A percentile compares a stretch with the other conserved stretches of the same genome.
phyloP scores from a whole-genome alignment of 352 stramenopile genomes.

The Phytophthora podocarpi region DNA sequence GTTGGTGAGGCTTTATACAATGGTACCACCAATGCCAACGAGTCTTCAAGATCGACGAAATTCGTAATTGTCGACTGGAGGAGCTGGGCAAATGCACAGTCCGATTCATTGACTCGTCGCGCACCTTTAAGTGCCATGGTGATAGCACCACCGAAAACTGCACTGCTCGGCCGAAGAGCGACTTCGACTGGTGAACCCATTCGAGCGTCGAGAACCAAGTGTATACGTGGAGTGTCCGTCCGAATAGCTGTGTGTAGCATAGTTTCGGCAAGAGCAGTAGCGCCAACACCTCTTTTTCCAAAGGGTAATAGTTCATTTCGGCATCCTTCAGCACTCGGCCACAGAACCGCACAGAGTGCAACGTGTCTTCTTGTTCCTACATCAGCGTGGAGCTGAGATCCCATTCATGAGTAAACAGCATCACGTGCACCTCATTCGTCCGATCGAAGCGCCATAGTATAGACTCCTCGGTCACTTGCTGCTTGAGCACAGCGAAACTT shows the following conservation, averaged over 20 bases:
- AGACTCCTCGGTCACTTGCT: slow-evolving; percentile 1
- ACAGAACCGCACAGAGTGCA: slow-evolving; percentile 18
- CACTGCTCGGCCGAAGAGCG: slow-evolving; percentile 5
- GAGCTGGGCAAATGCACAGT: slow-evolving; percentile 2
- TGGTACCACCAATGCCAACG: not conserved
- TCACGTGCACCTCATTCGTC: slow-evolving; percentile 2
- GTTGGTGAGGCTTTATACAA: not conserved
- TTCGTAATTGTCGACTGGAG: slow-evolving; percentile 8
- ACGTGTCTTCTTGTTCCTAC: slow-evolving; percentile 2
- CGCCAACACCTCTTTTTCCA: slow-evolving; percentile 22
- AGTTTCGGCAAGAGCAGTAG: slow-evolving; percentile 6
- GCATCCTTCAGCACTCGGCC: slow-evolving; percentile 5
- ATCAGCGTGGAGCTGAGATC: slow-evolving; percentile 16
- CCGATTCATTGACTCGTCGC: not conserved
- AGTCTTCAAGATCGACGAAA: slow-evolving; percentile 7
- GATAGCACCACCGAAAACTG: slow-evolving; percentile 25
- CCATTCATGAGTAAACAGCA: slow-evolving; percentile 27
- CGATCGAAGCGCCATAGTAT: slow-evolving; percentile 3
- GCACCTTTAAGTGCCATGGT: not conserved
- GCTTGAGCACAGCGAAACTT: slow-evolving; percentile 17
- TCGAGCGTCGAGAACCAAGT: slow-evolving; percentile 24
- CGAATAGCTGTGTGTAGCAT: slow-evolving; percentile 4
- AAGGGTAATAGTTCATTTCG: slow-evolving; percentile 13
- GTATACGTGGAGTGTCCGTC: slow-evolving; percentile 9
- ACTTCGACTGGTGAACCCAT: slow-evolving; percentile 23